Conservation (phyloP, 768 basidiomycete species). For the Leccinum arenicola region DNA sequence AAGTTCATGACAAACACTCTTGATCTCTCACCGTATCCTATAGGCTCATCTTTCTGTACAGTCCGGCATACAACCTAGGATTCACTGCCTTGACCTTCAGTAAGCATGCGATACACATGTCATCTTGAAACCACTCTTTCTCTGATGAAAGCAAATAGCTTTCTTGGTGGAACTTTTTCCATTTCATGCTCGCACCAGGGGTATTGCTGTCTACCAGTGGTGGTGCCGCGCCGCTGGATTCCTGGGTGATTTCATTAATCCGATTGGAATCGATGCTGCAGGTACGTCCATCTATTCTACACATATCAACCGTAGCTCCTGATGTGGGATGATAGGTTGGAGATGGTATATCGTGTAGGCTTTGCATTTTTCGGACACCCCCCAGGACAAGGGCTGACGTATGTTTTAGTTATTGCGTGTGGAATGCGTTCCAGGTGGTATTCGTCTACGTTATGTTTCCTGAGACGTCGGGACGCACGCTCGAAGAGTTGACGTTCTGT, state of each 20-base stretch:
- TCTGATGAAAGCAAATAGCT: conserved; percentile 33
- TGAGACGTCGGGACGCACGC: neutral
- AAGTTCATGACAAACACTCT: neutral
- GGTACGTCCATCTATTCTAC: neutral
- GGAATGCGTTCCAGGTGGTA: neutral
- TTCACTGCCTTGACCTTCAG: conserved; percentile 7
- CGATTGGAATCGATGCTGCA: conserved; percentile 5
- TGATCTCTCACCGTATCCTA: neutral
- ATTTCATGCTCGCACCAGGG: conserved; percentile 50
- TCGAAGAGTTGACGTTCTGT: neutral
- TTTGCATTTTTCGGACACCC: neutral
- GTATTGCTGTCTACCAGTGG: conserved; percentile 56
- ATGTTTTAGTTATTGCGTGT: neutral
- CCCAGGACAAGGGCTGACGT: neutral
- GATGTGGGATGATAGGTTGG: neutral
- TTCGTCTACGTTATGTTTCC: neutral
- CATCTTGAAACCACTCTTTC: neutral
- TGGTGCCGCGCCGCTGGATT: conserved; percentile 39
- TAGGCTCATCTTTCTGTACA: conserved; percentile 8
- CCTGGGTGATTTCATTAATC: conserved; percentile 5
- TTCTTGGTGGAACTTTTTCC: conserved; percentile 66
- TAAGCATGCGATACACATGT: neutral
- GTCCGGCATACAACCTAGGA: neutral
- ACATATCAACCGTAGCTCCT: neutral
- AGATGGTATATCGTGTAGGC: neutral